Conservation (phyloP, 2,329 filamentous ascomycete species). For the Chaetothyriales sp. region DNA sequence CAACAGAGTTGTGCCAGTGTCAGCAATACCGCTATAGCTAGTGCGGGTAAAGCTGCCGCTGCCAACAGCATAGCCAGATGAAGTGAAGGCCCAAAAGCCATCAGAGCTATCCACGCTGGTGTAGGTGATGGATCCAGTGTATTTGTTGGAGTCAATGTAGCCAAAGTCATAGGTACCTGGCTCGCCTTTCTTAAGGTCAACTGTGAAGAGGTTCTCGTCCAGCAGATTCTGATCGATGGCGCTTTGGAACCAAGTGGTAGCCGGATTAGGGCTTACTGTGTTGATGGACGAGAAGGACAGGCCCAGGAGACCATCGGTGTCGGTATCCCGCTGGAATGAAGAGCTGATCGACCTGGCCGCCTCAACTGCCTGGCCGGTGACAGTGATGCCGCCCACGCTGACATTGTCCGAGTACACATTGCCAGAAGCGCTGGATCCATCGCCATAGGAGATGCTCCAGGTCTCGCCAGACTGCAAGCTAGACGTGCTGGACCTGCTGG, state of each 20-base stretch:
- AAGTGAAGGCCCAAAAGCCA: conserved; percentile 49
- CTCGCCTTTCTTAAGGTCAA: conserved; percentile 37
- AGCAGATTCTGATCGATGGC: conserved; percentile 35
- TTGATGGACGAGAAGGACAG: conserved; percentile 46
- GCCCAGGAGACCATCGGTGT: conserved; percentile 46
- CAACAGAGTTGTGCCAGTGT: conserved; percentile 56
- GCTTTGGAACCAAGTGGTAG: conserved; percentile 47
- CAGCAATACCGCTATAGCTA: conserved; percentile 43
- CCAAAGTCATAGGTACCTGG: conserved; percentile 43
- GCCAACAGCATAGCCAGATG: conserved; percentile 42
- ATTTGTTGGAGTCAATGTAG: conserved; percentile 43
- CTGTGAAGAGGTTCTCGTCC: conserved; percentile 38
- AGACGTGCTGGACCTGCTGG: conserved; percentile 29
- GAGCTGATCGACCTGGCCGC: conserved; percentile 44
- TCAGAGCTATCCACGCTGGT: conserved; percentile 38
- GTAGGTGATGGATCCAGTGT: conserved; percentile 44
- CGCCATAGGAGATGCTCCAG: conserved; percentile 51
- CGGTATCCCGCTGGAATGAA: conserved; percentile 35
- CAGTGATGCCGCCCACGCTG: conserved; percentile 43
- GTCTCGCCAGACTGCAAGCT: conserved; percentile 33
- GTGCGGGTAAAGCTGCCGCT: conserved; percentile 23
- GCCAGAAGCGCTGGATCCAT: conserved; percentile 47
- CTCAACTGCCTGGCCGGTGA: conserved; percentile 49
- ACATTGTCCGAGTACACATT: conserved; percentile 53
- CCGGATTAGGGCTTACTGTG: conserved; percentile 34